Base-by-base conservation (phyloP, 2,329 filamentous ascomycete genomes). In the Fusarium devonianum region DNA sequence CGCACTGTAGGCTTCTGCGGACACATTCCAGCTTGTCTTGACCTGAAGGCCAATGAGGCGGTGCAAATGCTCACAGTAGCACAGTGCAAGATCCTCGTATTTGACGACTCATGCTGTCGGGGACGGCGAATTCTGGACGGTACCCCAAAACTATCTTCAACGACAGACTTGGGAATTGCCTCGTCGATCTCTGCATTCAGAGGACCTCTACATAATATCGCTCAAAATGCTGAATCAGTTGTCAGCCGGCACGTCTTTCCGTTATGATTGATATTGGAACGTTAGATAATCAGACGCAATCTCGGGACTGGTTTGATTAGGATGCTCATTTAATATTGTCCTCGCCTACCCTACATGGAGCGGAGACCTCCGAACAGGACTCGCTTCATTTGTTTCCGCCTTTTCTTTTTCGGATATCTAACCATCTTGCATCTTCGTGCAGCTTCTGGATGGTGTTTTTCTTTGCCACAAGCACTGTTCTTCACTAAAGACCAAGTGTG, bases 111-210 rank as follows among this genome's bases (percentile, higher is more conserved):
- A 40, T 33, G 14, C 14, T 33, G 14, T 43, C 42, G 41, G 46
- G 40, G 42, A 19, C 37, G 46, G 42, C 55, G 35, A 47, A 41
- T 51, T 58, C 37, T 59, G 36, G 45, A 56, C 48, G 19, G 38
- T 47, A 44, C 55, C 22, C 34, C n/a, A n/a, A 43, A 52, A 28
- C 18, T 16, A 22, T 37, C 30, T 55, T 19, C 12, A 39, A 34
- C 28, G 26, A 56, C 56, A 19, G 30, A 49, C 39, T 48, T 35
- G 46, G 56, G 16, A 26, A 45, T 41, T 16, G 26, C 29, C 17
- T 35, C 35, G 56, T 18, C 29, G 56, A 59, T 59, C 56, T 12
- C 38, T 32, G 22, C 19, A 56, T 56, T 51, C 46, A 56, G 33
- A 56, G 48, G 40, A 47, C 50, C 45, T 51, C 35, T 59, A n/a